phyloP scores from a whole-genome alignment of 768 basidiomycete species.

The Kwoniella newhampshirensis region DNA sequence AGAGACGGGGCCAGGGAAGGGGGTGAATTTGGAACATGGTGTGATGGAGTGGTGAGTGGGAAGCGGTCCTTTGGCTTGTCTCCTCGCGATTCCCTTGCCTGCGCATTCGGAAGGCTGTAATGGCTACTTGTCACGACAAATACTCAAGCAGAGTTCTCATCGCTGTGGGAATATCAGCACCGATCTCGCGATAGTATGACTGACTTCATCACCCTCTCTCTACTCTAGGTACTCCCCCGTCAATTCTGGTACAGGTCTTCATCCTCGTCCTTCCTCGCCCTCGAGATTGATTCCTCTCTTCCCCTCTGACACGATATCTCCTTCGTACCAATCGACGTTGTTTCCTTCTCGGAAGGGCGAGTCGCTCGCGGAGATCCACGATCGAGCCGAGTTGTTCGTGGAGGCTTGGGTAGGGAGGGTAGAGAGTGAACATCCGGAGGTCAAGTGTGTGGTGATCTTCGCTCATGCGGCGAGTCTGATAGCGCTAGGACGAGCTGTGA shows the following conservation, averaged over 20 bases:
- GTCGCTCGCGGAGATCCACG: constrained; percentile 43
- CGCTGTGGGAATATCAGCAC: too few species aligned
- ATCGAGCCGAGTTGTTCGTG: constrained; percentile 38
- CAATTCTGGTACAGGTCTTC: constrained; percentile 42
- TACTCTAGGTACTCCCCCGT: constrained; percentile 51
- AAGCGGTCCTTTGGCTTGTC: background rate
- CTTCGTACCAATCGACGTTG: constrained; percentile 42
- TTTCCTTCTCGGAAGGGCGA: constrained; percentile 51
- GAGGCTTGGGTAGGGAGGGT: constrained; percentile 40
- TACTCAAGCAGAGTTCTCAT: too few species aligned
- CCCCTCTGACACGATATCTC: constrained; percentile 29
- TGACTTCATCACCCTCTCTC: background rate
- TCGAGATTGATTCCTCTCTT: constrained; percentile 32
- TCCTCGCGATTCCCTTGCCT: background rate
- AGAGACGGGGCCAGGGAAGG: constrained; percentile 1
- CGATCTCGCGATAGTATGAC: too few species aligned
- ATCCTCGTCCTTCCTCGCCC: constrained; percentile 46
- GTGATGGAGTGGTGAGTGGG: constrained; percentile 50
- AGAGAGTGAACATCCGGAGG: constrained; percentile 41
- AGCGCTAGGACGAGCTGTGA: constrained; percentile 50
- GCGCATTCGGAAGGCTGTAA: too few species aligned
- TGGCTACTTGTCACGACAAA: too few species aligned
- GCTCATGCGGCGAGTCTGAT: constrained; percentile 54
- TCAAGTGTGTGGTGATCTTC: constrained; percentile 48
- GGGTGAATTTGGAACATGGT: constrained; percentile 49